Conservation (phyloP, 495 filamentous ascomycete species). For the Tetracladium setigerum region DNA sequence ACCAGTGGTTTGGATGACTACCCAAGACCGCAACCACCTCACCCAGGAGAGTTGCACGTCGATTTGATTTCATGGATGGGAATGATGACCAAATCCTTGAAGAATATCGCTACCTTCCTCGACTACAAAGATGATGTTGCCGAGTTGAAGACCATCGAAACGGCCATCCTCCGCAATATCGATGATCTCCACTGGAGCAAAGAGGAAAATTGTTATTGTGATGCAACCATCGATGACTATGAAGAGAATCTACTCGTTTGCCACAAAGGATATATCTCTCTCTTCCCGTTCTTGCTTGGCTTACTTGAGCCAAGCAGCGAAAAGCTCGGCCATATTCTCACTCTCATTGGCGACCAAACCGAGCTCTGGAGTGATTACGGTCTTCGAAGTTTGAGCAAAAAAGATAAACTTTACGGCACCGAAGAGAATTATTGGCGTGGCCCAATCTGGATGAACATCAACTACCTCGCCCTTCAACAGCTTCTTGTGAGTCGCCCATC, state of each 20-base stretch:
- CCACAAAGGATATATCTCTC: constrained; percentile 91
- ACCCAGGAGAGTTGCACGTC: constrained; percentile 93
- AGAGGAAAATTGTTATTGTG: constrained; percentile 74
- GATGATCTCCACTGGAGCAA: constrained; percentile 92
- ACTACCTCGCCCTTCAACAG: constrained; percentile 77
- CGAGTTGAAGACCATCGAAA: constrained; percentile 62
- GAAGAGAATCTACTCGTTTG: constrained; percentile 87
- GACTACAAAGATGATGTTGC: constrained; percentile 66
- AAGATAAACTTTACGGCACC: constrained; percentile 74
- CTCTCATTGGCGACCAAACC: constrained; percentile 70
- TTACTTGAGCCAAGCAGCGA: constrained; percentile 66
- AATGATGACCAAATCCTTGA: constrained; percentile 77
- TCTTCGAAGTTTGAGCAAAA: constrained; percentile 79
- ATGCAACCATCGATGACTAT: constrained; percentile 91
- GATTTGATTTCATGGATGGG: constrained; percentile 97
- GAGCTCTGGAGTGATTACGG: constrained; percentile 85
- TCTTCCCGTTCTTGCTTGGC: constrained; percentile 84
- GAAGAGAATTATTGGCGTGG: constrained; percentile 97
- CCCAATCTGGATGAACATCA: constrained; percentile 96
- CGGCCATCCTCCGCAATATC: constrained; percentile 77
- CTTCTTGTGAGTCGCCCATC: constrained; percentile 59
- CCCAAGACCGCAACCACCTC: constrained; percentile 88
- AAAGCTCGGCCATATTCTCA: constrained; percentile 63
- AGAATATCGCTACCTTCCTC: constrained; percentile 66
- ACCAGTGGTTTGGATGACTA: constrained; percentile 96